Base-by-base conservation (phyloP, 2,329 filamentous ascomycete species). In the Penicillium sp. region DNA sequence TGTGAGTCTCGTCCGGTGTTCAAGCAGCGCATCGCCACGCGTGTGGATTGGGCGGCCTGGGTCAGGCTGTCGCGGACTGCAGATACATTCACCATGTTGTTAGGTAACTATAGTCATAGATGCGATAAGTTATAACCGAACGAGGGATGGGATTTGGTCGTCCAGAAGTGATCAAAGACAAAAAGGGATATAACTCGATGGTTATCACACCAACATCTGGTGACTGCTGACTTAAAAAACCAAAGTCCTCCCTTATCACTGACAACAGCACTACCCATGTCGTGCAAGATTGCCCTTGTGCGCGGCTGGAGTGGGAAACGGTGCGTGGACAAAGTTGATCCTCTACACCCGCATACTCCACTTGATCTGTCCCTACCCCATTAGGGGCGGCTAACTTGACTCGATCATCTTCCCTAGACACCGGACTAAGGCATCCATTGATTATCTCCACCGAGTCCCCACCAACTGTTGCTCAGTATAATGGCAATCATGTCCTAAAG, bases 1-100 rank as follows among this genome's bases (percentile, higher is more conserved):
- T 64, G 62, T 0, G 52, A 50, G 6, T 67, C 64, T 35, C 54
- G 23, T 1, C 25, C 37, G 4, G 44, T 41, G 37, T 41, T 41
- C n/a, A 46, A 32, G 6, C 40, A 48, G 27, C 46, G 39, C 32
- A 48, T 31, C 23, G 28, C 46, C 8, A 32, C 40, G 3, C 39
- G 40, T 4, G 37, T 44, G 3, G 40, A 43, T 15, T 32, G 40
- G 8, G 35, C 15, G 33, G 39, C 44, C 12, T 46, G 35, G 10
- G 25, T 18, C 24, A 46, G 27, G 37, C 37, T 40, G 6, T 41
- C 44, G 15, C 55, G 50, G 7, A 59, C 15, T 20, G 20, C 9
- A 35, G 37, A 37, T 13, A 53, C 42, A 23, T 51, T 47, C 5
- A 46, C 44, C 57, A 57, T 58, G 6, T 13, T 28, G 10, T 8